phyloP scores from a whole-genome alignment of 2,329 filamentous ascomycete species.

The Lasiodiplodia citricola region DNA sequence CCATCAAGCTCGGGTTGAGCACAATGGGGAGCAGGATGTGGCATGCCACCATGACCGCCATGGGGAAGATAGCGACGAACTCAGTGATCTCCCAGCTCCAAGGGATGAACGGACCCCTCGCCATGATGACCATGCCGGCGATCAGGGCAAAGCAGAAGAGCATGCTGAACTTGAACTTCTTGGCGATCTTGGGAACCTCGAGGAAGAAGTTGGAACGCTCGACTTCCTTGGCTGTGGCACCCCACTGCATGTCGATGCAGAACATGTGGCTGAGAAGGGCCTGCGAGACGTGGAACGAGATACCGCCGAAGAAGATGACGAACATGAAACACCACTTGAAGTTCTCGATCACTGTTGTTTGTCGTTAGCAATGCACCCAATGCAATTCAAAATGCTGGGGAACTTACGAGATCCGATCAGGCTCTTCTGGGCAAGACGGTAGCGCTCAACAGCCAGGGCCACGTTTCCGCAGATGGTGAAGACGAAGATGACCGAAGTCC shows the following conservation, averaged over 20 bases:
- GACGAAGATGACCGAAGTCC: constrained; percentile 23
- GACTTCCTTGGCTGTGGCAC: constrained; percentile 28
- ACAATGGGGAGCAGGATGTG: constrained; percentile 29
- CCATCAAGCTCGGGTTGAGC: constrained; percentile 26
- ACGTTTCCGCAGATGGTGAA: constrained; percentile 20
- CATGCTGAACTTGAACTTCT: constrained; percentile 25
- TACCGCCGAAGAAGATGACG: constrained; percentile 30
- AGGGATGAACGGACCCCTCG: constrained; percentile 23
- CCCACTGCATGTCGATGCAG: constrained; percentile 29
- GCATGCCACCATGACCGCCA: constrained; percentile 23
- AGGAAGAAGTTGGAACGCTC: constrained; percentile 26
- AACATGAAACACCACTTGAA: constrained; percentile 32
- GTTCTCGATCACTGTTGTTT: constrained; percentile 28
- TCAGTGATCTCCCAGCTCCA: constrained; percentile 28
- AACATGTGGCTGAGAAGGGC: constrained; percentile 30
- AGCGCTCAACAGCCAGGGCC: constrained; percentile 17
- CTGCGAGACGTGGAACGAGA: constrained; percentile 29
- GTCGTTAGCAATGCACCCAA: not conserved
- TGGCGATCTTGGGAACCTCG: constrained; percentile 20
- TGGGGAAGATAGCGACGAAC: constrained; percentile 26
- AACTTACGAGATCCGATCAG: constrained; percentile 15
- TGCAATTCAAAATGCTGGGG: not conserved
- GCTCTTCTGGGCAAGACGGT: constrained; percentile 18
- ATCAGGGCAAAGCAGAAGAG: constrained; percentile 8
- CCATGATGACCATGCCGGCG: constrained; percentile 28